Base-by-base conservation (phyloP, 2,329 filamentous ascomycete genomes). In the Aspergillus sp. region DNA sequence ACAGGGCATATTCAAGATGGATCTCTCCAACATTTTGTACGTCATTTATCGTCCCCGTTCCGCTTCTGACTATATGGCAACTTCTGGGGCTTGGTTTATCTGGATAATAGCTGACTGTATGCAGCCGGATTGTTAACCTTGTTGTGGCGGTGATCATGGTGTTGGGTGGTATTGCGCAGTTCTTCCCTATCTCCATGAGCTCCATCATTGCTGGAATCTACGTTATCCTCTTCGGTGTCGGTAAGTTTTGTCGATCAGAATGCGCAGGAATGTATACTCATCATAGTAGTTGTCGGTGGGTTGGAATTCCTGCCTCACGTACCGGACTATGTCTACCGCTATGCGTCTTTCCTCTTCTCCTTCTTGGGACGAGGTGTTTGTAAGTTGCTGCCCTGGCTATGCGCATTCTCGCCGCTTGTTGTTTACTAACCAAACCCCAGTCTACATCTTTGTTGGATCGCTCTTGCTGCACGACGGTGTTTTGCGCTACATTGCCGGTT, bases 271-370 rank as follows among this genome's bases (percentile, higher is more conserved):
- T 7, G 26, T 29, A 37, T 46, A 44, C 54, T 65, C 44, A 66
- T 53, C 28, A 39, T 40, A 47, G 13, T 42, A 86, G 83, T 79
- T 54, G 84, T 88, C 52, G 85, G 76, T 37, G 77, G 86, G 39
- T 79, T 90, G 56, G 93, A 98, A 71, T 95, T 97, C 74, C 86
- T 73, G 33, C 70, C 70, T 39, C 66, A 95, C 70, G 91, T 96
- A 58, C 91, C 93, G 40, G 88, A 90, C 47, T 90, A 95, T 67
- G 78, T 95, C 43, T 86, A 90, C 46, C 85, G 89, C 72, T 95
- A 97, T 75, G 91, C 90, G 43, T 95, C 89, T 8, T 98, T 98
- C 77, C 84, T 97, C 70, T 97, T 97, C 77, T 95, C 88, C 45
- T 97, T 98, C 78, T 73, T 97, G 57, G 93, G 93, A 49, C 90